Base-by-base conservation (phyloP, 164 flowering plant genomes). In the Pachysandra terminalis region DNA sequence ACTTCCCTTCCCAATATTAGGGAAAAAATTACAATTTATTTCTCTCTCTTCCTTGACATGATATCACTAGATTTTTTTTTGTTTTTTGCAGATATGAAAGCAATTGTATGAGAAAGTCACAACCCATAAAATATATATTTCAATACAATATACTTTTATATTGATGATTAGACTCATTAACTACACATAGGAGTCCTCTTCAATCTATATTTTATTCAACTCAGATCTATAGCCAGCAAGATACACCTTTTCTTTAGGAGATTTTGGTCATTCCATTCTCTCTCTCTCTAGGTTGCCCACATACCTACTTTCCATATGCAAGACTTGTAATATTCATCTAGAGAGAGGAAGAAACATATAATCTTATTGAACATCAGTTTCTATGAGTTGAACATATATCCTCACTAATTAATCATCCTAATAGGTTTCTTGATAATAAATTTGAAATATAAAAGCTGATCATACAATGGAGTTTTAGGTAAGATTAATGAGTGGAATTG, bases 401-500 rank as follows among this genome's bases (percentile, higher is more conserved):
- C 37, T 55, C 13, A 4, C 37, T n/a, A n/a, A 15, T 45, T 45
- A 57, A 41, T 57, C 45, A 9, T n/a, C n/a, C n/a, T 41, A 27
- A 57, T 59, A 35, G 26, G 17, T 58, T 58, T 28, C 28, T 51
- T 54, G 8, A 19, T n/a, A 32, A 24, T n/a, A n/a, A n/a, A 23
- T 10, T n/a, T 35, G 37, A 3, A 32, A 32, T 35, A 51, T 49
- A 61, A 49, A 66, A 74, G 56, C 37, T 27, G 67, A 70, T 48
- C 55, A 56, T 68, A 35, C 22, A 62, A 32, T 61, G n/a, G n/a
- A n/a, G n/a, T n/a, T n/a, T n/a, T n/a, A n/a, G n/a, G n/a, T n/a
- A n/a, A n/a, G n/a, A 19, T 53, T 66, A 58, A 25, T 48, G 14
- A 53, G 26, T 58, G 71, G 72, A 68, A 56, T 64, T 69, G 63